These are phyloP conservation scores for Penicillium antarcticum DNA, from an alignment of 495 filamentous ascomycete species.

Conservation along the genomic window DNA sequence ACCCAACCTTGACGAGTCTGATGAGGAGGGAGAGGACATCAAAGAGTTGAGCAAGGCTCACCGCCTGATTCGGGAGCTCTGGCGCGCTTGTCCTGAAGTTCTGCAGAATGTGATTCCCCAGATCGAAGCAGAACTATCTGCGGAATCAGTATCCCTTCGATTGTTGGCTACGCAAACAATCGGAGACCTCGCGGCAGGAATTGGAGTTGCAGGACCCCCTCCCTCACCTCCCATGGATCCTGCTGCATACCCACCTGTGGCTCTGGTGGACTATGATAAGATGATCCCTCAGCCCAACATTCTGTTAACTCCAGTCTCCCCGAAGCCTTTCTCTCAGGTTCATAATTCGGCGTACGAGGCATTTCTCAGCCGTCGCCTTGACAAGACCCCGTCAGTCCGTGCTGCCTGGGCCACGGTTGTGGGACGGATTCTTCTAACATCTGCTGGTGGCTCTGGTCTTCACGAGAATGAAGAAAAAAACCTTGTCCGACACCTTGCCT, in stretches of 20 bases:
- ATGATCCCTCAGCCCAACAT: slow-evolving; percentile 55
- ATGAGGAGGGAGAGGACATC: slow-evolving; percentile 82
- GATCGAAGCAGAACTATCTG: slow-evolving; percentile 85
- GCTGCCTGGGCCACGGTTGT: slow-evolving; percentile 79
- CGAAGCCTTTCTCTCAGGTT: slow-evolving; percentile 77
- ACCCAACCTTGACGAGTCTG: slow-evolving; percentile 61
- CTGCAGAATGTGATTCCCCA: slow-evolving; percentile 92
- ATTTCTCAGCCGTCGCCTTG: slow-evolving; percentile 78
- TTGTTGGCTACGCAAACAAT: slow-evolving; percentile 88
- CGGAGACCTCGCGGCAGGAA: slow-evolving; percentile 88
- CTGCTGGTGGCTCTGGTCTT: slow-evolving; percentile 80
- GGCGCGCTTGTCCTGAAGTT: slow-evolving; percentile 85
- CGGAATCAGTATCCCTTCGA: slow-evolving; percentile 83
- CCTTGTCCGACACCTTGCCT: slow-evolving; percentile 68
- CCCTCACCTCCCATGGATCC: slow-evolving; percentile 71
- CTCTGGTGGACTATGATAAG: slow-evolving; percentile 56
- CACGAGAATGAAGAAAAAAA: slow-evolving; percentile 69
- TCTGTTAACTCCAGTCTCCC: slow-evolving; percentile 73
- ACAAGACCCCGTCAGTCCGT: slow-evolving; percentile 77
- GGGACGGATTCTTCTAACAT: slow-evolving; percentile 79
- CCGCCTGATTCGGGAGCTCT: slow-evolving; percentile 82
- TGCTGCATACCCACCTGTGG: slow-evolving; percentile 72
- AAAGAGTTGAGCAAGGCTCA: slow-evolving; percentile 88
- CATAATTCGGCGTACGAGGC: slow-evolving; percentile 73
- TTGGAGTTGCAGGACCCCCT: slow-evolving; percentile 83